Percentiles rank a stretch among this genome's conserved stretches.
Evolutionary conservation across 495 filamentous ascomycete genomes (phyloP).

Genomic region (Penicillium psychrofluorescens): DNA sequence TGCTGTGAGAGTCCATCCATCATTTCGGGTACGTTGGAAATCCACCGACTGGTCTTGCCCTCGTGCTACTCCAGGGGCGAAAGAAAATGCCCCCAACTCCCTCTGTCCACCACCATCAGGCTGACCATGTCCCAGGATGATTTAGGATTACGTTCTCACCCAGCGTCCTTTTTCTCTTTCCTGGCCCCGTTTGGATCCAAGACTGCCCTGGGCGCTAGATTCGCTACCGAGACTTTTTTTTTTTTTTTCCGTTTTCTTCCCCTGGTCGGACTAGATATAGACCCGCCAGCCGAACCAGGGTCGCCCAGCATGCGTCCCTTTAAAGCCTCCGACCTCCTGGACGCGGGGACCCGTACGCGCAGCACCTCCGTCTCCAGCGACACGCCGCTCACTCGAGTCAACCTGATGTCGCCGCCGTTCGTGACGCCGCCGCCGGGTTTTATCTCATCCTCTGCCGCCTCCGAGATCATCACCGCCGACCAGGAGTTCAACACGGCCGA

Average conservation of each 20-base stretch:
- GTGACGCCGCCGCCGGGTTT: constrained; percentile 77
- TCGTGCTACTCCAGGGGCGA: neutral
- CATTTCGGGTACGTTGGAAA: constrained; percentile 12
- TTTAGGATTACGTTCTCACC: constrained; percentile 22
- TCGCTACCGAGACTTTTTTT: neutral
- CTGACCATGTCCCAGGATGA: constrained; percentile 22
- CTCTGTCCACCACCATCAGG: constrained; percentile 1
- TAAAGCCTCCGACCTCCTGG: constrained; percentile 30
- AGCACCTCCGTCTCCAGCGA: constrained; percentile 41
- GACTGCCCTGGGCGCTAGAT: too few relatives aligned
- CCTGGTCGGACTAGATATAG: too few relatives aligned
- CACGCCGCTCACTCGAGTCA: constrained; percentile 31
- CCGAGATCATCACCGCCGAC: constrained; percentile 84
- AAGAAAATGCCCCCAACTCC: constrained; percentile 8
- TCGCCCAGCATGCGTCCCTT: constrained; percentile 22
- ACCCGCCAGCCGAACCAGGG: too few relatives aligned
- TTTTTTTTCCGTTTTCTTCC: neutral
- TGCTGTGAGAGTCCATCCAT: neutral
- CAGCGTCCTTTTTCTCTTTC: constrained; percentile 6
- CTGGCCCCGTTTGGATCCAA: too few relatives aligned
- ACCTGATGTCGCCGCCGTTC: constrained; percentile 55
- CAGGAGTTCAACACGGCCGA: constrained; percentile 65
- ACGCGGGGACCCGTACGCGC: constrained; percentile 32
- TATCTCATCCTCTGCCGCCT: constrained; percentile 82
- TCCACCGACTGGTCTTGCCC: neutral